Evolutionary conservation across 2,329 filamentous ascomycete genomes (phyloP).

Genomic region (Aspergillus flavus): DNA sequence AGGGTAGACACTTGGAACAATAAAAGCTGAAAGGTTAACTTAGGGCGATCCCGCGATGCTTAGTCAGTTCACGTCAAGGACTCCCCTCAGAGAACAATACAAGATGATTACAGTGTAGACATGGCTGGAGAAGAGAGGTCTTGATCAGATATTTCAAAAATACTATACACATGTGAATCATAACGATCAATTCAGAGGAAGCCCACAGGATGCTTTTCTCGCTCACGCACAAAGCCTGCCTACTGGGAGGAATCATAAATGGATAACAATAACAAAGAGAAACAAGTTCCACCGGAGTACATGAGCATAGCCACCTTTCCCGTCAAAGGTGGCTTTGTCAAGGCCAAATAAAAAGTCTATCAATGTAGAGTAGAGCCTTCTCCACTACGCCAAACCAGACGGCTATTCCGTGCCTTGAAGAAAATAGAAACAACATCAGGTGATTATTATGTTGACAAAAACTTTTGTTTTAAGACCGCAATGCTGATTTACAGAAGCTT

Average conservation of each 20-base stretch:
- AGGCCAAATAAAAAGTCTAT: conserved; percentile 34
- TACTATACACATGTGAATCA: conserved; percentile 13
- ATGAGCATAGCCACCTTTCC: conserved; percentile 16
- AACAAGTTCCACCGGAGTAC: conserved; percentile 15
- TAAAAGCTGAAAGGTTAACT: neutral
- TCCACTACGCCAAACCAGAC: conserved; percentile 30
- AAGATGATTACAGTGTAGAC: neutral
- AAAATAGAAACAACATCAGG: conserved; percentile 16
- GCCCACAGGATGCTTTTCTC: conserved; percentile 30
- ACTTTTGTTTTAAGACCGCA: conserved; percentile 19
- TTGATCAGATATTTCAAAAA: neutral
- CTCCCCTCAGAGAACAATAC: neutral
- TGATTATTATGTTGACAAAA: conserved; percentile 24
- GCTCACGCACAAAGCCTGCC: conserved; percentile 31
- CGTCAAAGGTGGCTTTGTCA: conserved; percentile 13
- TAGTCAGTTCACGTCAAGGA: neutral
- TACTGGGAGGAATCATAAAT: conserved; percentile 22
- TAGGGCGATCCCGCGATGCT: neutral
- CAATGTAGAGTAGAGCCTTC: conserved; percentile 32
- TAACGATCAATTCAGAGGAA: conserved; percentile 15
- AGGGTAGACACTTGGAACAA: no score
- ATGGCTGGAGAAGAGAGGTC: neutral
- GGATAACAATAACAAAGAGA: conserved; percentile 15
- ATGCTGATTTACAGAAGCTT: conserved; percentile 45
- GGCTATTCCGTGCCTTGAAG: conserved; percentile 22